Conservation (phyloP, 352 stramenopile species). For the Phytophthora pisi region DNA sequence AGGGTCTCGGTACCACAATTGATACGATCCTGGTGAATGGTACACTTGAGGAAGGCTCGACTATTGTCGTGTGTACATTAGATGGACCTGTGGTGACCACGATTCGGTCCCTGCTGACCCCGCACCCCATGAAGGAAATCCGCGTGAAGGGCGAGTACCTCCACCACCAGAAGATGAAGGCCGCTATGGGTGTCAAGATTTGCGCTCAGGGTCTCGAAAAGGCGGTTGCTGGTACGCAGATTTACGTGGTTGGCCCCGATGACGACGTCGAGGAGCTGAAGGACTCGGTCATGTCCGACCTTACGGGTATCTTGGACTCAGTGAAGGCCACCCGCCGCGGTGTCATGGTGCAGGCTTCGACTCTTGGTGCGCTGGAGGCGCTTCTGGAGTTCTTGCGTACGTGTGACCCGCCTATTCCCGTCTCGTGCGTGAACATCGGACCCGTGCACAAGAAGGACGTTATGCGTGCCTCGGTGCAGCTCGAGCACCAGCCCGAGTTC, state of each 20-base stretch:
- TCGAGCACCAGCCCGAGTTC: constrained; percentile 97
- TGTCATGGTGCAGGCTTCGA: constrained; percentile 99
- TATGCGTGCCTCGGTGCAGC: constrained; percentile 98
- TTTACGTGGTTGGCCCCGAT: constrained; percentile 96
- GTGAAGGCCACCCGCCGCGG: constrained; percentile 96
- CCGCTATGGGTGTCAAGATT: constrained; percentile 99
- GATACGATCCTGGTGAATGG: constrained; percentile 99
- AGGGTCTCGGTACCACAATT: constrained; percentile 98
- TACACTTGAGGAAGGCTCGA: constrained; percentile 94
- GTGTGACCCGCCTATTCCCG: constrained; percentile 94
- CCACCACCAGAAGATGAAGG: constrained; percentile 97
- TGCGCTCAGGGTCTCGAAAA: constrained; percentile 97
- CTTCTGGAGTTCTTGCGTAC: constrained; percentile 97
- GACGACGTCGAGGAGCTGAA: constrained; percentile 99
- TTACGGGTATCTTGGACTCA: constrained; percentile 95
- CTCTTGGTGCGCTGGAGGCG: constrained; percentile 97
- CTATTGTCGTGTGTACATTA: constrained; percentile 98
- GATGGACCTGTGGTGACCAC: constrained; percentile 97
- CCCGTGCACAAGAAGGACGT: constrained; percentile 99
- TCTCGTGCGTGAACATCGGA: constrained; percentile 96
- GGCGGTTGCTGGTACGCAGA: constrained; percentile 97
- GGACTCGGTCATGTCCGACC: constrained; percentile 96
- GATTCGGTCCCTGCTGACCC: constrained; percentile 98
- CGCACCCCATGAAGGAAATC: constrained; percentile 98
- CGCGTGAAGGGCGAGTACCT: constrained; percentile 94